A percentile compares a stretch with the other conserved stretches of the same genome.
Evolutionary conservation across 148 eudicot species (phyloP).

Genomic region (Nepenthes mirabilis): DNA sequence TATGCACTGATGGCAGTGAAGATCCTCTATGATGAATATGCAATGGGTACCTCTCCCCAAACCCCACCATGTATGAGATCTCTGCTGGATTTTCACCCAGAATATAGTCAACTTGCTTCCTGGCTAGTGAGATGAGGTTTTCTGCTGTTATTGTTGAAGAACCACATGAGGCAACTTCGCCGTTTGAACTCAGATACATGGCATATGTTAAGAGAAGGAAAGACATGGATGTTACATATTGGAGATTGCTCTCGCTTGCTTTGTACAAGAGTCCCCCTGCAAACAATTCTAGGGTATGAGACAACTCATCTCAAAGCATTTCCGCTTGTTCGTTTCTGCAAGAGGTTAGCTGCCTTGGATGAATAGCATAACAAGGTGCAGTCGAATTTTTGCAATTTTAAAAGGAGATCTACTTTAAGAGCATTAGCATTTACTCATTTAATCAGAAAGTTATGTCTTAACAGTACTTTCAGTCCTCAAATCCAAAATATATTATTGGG

Average conservation of each 20-base stretch:
- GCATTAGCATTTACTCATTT: too few species aligned
- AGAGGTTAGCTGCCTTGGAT: too few species aligned
- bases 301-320: too few species aligned
- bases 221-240: slow-evolving; percentile 61
- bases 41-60: slow-evolving; percentile 52
- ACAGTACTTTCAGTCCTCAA: too few species aligned
- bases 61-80: slow-evolving; percentile 86
- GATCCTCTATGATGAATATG: slow-evolving; percentile 77
- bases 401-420: too few species aligned
- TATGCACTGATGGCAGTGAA: slow-evolving; percentile 50
- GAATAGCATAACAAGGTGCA: too few species aligned
- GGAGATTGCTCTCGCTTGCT: slow-evolving; percentile 75
- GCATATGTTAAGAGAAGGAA: slow-evolving; percentile 70
- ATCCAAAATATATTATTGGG: too few species aligned
- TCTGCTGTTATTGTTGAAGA: slow-evolving; percentile 32
- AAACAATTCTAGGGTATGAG: background rate
- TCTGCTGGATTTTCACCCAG: slow-evolving; percentile 60
- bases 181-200: slow-evolving; percentile 40
- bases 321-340: too few species aligned
- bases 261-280: slow-evolving; percentile 76
- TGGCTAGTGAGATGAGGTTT: slow-evolving; percentile 40
- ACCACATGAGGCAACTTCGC: slow-evolving; percentile 36
- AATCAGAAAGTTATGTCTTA: too few species aligned
- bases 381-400: too few species aligned
- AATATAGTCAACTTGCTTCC: slow-evolving; percentile 67